Conservation (phyloP, 345 rosid genomes). For the Ceriops tagal region DNA sequence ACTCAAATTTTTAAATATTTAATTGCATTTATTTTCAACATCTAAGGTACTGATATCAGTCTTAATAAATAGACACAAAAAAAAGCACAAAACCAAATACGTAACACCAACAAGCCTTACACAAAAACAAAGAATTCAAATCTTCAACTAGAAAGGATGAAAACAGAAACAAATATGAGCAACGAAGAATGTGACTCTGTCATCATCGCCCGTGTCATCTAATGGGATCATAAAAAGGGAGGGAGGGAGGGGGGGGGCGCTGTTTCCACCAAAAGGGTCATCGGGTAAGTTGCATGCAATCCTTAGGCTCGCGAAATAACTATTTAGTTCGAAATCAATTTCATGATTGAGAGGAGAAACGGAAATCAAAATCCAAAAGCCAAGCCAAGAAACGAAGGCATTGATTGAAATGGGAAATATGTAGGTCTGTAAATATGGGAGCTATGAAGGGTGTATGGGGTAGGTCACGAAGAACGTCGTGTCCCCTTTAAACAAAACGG, state of each 20-base stretch:
- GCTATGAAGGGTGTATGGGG: not conserved
- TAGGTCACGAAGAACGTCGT: slow-evolving; percentile 45
- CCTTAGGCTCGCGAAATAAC: no score
- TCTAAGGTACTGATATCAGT: no score
- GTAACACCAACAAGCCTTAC: no score
- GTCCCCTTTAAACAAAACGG: slow-evolving; percentile 20
- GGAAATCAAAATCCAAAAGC: not conserved
- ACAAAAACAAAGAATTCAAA: not conserved
- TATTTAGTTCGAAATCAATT: not conserved
- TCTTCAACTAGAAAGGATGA: no score
- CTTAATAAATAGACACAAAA: no score
- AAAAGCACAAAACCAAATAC: no score
- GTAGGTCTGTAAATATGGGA: no score
- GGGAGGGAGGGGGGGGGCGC: no score
- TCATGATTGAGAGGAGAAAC: not conserved
- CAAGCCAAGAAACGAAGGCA: not conserved
- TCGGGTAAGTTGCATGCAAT: no score
- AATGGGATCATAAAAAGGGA: not conserved
- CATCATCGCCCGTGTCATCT: not conserved
- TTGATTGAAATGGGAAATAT: slow-evolving; percentile 4
- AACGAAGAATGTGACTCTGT: not conserved
- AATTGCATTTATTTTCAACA: no score
- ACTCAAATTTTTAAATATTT: no score
- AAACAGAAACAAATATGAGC: not conserved
- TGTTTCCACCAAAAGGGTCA: not conserved